These are phyloP conservation scores for Sugiyamaella marilandica DNA, from an alignment of 805 yeast genomes.

Conservation along the genomic window DNA sequence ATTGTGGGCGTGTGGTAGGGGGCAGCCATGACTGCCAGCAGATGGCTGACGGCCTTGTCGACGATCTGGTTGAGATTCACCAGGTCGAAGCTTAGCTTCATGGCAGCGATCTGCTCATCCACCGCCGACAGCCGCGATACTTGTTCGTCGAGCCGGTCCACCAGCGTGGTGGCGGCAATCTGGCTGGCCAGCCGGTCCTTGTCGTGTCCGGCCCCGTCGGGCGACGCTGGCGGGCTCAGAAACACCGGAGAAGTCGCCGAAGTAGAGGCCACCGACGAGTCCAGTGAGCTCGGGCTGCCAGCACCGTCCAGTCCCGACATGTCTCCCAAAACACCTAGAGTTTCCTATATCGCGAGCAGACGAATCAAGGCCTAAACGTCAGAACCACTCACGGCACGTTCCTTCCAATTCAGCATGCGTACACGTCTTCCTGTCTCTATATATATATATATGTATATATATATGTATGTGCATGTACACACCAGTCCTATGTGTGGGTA, in stretches of 20 bases:
- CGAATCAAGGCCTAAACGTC: background rate
- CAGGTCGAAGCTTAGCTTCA: background rate
- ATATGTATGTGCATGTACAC: background rate
- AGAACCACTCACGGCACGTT: background rate
- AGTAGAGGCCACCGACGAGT: background rate
- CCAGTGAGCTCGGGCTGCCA: constrained; percentile 1
- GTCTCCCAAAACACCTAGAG: too few species aligned
- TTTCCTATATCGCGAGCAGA: too few species aligned
- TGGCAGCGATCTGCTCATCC: background rate
- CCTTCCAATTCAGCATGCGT: background rate
- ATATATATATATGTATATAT: background rate
- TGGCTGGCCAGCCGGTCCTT: background rate
- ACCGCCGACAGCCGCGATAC: background rate
- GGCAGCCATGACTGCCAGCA: constrained; percentile 1
- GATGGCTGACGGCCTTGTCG: constrained; percentile 7
- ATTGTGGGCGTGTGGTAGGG: constrained; percentile 35
- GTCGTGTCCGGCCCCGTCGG: background rate
- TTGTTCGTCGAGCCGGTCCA: background rate
- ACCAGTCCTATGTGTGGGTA: background rate
- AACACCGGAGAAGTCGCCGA: background rate
- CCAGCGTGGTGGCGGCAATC: background rate
- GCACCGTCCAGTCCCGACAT: constrained; percentile 1
- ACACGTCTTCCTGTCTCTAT: background rate
- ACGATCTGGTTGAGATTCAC: constrained; percentile 12
- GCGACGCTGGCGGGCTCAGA: constrained; percentile 5